Conservation (phyloP, 768 basidiomycete genomes). For the Cystofilobasidium ferigula region DNA sequence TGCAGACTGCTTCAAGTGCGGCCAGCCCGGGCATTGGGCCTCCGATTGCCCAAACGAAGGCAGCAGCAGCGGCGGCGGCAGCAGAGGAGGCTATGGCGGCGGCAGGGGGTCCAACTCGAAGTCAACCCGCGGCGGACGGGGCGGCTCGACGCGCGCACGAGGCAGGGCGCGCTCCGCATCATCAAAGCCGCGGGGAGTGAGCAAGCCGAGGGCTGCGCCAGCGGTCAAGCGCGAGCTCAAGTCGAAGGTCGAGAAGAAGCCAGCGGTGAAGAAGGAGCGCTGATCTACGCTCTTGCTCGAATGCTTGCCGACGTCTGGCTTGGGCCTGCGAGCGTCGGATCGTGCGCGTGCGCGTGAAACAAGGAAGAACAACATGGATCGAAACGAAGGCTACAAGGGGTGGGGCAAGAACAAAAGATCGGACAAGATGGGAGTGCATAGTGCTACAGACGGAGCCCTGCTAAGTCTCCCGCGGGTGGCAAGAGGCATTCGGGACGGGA, state of each 20-base stretch:
- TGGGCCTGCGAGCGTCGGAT: too few species aligned
- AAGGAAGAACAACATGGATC: too few species aligned
- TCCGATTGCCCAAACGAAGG: slow-evolving; percentile 2
- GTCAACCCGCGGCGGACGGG: neutral
- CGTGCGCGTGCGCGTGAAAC: too few species aligned
- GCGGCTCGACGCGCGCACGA: neutral
- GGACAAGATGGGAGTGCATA: too few species aligned
- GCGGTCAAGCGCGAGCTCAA: neutral
- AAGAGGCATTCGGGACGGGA: too few species aligned
- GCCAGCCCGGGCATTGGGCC: neutral
- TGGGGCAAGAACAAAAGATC: too few species aligned
- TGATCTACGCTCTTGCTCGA: neutral
- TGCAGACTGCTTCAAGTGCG: slow-evolving; percentile 17
- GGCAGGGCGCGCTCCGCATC: neutral
- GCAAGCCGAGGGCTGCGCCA: too few species aligned
- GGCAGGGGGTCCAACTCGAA: neutral
- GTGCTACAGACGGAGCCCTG: too few species aligned
- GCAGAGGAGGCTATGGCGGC: neutral
- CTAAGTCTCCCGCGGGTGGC: neutral
- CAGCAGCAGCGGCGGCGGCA: neutral
- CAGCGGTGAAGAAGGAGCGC: neutral
- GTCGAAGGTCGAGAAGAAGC: neutral
- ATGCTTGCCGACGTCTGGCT: neutral
- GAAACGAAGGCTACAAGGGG: too few species aligned
- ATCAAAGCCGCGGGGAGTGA: neutral